Base-by-base conservation (phyloP, 345 rosid genomes). In the Cardamine chenopodiifolia region DNA sequence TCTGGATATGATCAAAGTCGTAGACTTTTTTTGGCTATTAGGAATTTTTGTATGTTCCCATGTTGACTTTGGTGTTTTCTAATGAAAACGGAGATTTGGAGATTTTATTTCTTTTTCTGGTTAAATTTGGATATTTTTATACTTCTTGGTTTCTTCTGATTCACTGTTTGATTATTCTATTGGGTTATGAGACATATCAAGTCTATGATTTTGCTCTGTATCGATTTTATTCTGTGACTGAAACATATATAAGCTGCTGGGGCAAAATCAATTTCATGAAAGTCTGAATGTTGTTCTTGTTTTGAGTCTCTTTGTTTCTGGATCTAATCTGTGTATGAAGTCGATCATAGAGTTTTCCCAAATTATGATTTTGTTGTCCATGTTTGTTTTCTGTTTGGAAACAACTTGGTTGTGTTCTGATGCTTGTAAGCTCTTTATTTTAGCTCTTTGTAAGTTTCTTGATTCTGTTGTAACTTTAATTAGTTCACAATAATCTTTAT, bases 131-230 rank as follows among this genome's bases (percentile, higher is more conserved):
- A 49, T 15, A 50, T 23, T n/a, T 60, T n/a, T 13, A 7, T 25
- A 6, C 14, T 61, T 12, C 0, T 71, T 72, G 13, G 69, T 28
- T 39, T 28, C 42, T 39, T 62, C 5, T 28, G 42, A 26, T 29
- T 14, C 26, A 72, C 55, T 62, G 62, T 52, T 72, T 62, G 62
- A 72, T 72, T 72, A 23, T n/a, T 20, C 3, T 18, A 50, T 26
- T 9, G 53, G 53, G 39, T 62, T 26, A 48, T 48, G 57, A 70
- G 57, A 22, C 47, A 12, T 9, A 44, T 71, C 7, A 12, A 71
- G 67, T 49, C 49, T 12, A 60, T 60, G 75, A 8, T 23, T 59
- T 12, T 48, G 26, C 37, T 60, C 25, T 8, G 19, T 54, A 17
- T 68, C 8, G 13, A 54, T 6, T 39, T 23, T 40, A 26, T 55